Evolutionary conservation across 1,284 basidiomycete genomes (phyloP), one percentile per base, ranked within the genome.

Genomic region (Cronartium quercuum): DNA sequence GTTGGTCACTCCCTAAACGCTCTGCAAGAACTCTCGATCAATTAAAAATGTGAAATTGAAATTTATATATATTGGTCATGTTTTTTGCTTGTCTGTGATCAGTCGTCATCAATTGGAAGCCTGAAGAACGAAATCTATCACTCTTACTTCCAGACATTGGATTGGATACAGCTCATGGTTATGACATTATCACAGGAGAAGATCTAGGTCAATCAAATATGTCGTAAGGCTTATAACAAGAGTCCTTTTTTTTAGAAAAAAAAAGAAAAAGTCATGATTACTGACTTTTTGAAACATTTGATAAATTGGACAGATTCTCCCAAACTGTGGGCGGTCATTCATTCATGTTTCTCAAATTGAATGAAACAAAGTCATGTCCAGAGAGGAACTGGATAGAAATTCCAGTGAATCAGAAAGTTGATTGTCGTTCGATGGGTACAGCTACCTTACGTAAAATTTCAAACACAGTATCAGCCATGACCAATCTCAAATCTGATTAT

Each of bases 81-180:
- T 18, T 24, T 61, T 18, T 18, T n/a, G 1, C 21, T 73, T 73
- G 2, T n/a, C 35, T 3, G 7, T 38, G 13, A 40, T 9, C 2
- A 73, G 70, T 73, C 9, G 41, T 73, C 29, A 60, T 73, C 9
- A 73, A 73, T 37, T 73, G 70, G 70, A 37, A 62, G 15, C 18
- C n/a, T 58, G 35, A 34, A 6, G n/a, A 7, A 29, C 12, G 29
- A 60, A 13, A 34, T n/a, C 58, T 64, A 65, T 10, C 9, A 1
- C 57, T 73, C 7, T 29, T 34, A 2, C 51, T 73, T 15, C 21
- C 35, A 41, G 70, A 73, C 35, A 12, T 73, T 18, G 70, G 62
- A 2, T 73, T 73, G 40, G 15, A 18, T 63, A 57, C 47, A 18
- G 70, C 70, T 29, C 61, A 57, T 21, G 18, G 63, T 0, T 44